phyloP scores from a whole-genome alignment of 306 rosid genomes.

The Prinsepia uniflora region DNA sequence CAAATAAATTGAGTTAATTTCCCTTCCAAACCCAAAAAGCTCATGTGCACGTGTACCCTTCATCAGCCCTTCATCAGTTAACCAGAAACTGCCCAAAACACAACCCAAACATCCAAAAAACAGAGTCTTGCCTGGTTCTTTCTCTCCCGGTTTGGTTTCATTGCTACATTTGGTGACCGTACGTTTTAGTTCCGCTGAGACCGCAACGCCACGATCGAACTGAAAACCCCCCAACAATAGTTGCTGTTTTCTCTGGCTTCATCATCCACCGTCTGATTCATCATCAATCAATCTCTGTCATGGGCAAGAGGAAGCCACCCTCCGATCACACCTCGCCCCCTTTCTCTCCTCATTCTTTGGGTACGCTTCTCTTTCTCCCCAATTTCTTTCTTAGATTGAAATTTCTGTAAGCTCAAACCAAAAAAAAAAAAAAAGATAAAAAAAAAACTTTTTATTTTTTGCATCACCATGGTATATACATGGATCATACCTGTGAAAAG shows the following conservation, averaged over 20 bases:
- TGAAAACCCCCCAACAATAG: not conserved
- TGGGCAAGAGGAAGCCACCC: slow-evolving; percentile 62
- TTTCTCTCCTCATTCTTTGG: slow-evolving; percentile 39
- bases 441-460: not conserved
- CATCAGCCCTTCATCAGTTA: not conserved
- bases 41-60: slow-evolving; percentile 13
- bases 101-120: not conserved
- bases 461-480: not conserved
- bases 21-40: not conserved
- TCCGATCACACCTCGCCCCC: slow-evolving; percentile 42
- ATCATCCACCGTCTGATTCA: not conserved
- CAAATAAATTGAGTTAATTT: too few species aligned
- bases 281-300: slow-evolving; percentile 8
- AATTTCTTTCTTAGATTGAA: too few species aligned
- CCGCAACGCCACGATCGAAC: slow-evolving; percentile 48
- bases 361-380: slow-evolving; percentile 26
- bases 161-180: slow-evolving; percentile 30
- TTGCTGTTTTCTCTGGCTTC: not conserved
- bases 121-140: not conserved
- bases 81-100: slow-evolving; percentile 3
- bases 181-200: slow-evolving; percentile 27
- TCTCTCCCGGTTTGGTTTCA: slow-evolving; percentile 5
- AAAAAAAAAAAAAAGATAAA: not conserved
- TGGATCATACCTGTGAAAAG: not conserved
- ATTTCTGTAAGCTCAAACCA: slow-evolving; percentile 16